Base-by-base conservation (phyloP, 2,329 filamentous ascomycete genomes). In the Zymoseptoria crescenta region DNA sequence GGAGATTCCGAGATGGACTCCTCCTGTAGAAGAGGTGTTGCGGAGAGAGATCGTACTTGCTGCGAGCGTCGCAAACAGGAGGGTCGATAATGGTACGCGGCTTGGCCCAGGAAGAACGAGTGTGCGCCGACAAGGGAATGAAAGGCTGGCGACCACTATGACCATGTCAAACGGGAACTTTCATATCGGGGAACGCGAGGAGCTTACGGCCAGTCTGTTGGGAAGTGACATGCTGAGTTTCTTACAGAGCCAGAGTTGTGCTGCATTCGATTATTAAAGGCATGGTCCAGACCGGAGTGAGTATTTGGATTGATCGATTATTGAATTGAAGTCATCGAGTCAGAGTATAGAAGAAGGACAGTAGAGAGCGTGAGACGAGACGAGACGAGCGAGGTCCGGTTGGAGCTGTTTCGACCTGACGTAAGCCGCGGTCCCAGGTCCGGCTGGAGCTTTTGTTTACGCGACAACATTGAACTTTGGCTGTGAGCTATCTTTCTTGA, bases 91-190 rank as follows among this genome's bases (percentile, higher is more conserved):
- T 69, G 65, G 68, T 70, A 72, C 62, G 69, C 68, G 63, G 68
- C 63, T 52, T 72, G 69, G 28, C 69, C 69, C 24, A 70, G 64
- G 56, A 71, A 57, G 58, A 71, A 70, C 54, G 68, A 69, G 56
- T 72, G 65, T 13, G 68, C 71, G 60, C 68, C 68, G 56, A 74
- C 63, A 52, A 73, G 62, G 54, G 71, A 68, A 61, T 69, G 67
- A 55, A 67, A 67, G 50, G 62, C 59, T 10, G 66, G 65, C 57
- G 69, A 69, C 50, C 62, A 61, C 67, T 70, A 58, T 49, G 35
- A 16, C 35, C 13, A 45, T 45, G 35, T 45, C 35, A 35, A 24
- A 45, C 13, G 35, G 7, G 13, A 16, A 16, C n/a, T 5, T n/a
- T 16, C 13, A 45, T 45, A n/a, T 6, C 13, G 50, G 9, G n/a